These are phyloP conservation scores for Fusarium metavorans DNA, from an alignment of 2,329 filamentous ascomycete genomes.

Conservation along the genomic window DNA sequence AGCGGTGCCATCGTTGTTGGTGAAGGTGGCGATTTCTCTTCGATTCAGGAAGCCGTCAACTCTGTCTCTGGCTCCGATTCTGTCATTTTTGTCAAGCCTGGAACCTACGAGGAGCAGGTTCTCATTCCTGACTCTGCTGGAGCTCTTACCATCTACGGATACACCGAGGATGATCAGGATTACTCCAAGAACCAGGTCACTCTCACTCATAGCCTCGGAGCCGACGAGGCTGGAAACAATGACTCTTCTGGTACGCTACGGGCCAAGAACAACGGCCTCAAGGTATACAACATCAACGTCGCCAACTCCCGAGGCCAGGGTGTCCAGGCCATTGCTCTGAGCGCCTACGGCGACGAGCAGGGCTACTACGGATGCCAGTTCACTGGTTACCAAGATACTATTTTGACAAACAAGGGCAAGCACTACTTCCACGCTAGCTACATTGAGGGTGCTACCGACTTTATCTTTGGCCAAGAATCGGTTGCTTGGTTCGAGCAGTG, in stretches of 20 bases:
- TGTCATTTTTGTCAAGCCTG: slow-evolving; percentile 41
- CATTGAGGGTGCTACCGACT: slow-evolving; percentile 62
- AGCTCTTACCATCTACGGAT: slow-evolving; percentile 69
- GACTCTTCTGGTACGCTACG: slow-evolving; percentile 63
- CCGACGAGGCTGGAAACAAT: slow-evolving; percentile 58
- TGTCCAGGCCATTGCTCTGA: slow-evolving; percentile 57
- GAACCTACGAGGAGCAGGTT: slow-evolving; percentile 63
- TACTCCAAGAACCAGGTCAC: slow-evolving; percentile 70
- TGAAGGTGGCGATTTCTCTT: slow-evolving; percentile 50
- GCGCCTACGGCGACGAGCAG: slow-evolving; percentile 50
- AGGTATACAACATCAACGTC: slow-evolving; percentile 71
- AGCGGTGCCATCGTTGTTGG: slow-evolving; percentile 48
- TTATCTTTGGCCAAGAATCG: slow-evolving; percentile 52
- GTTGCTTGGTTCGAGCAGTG: slow-evolving; percentile 57
- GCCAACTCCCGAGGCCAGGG: slow-evolving; percentile 59
- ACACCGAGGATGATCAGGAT: slow-evolving; percentile 62
- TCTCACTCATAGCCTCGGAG: slow-evolving; percentile 55
- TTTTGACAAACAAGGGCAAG: slow-evolving; percentile 58
- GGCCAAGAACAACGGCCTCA: slow-evolving; percentile 61
- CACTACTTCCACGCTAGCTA: slow-evolving; percentile 60
- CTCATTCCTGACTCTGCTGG: slow-evolving; percentile 61
- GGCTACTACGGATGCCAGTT: slow-evolving; percentile 62
- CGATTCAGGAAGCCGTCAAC: slow-evolving; percentile 67
- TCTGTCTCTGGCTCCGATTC: slow-evolving; percentile 46
- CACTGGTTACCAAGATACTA: slow-evolving; percentile 62